Evolutionary conservation across 78 protist genomes (phyloP).

Genomic region (Dictyostelium capitatum): DNA sequence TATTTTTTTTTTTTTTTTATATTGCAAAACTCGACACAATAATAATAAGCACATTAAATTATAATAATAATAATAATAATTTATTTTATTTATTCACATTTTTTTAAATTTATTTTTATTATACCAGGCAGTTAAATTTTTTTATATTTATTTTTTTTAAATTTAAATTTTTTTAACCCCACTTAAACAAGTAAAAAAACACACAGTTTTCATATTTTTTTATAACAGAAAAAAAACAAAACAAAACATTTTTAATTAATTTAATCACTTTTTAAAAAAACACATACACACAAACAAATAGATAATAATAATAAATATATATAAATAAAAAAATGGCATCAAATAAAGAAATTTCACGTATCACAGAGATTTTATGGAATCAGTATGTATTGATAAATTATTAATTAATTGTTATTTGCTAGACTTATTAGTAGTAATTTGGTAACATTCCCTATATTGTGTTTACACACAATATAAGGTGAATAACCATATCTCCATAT

Average conservation of each 20-base stretch:
- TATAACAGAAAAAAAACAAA: not conserved
- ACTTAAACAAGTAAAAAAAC: not conserved
- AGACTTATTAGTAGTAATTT: constrained; percentile 24
- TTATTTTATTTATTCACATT: too few species aligned
- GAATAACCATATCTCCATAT: constrained; percentile 11
- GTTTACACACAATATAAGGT: too few species aligned
- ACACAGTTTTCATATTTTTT: too few species aligned
- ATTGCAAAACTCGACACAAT: too few species aligned
- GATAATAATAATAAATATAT: too few species aligned
- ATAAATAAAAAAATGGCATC: not conserved
- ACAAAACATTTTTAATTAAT: not conserved
- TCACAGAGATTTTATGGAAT: constrained; percentile 72
- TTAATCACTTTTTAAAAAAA: not conserved
- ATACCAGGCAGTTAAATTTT: not conserved
- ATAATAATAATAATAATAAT: too few species aligned
- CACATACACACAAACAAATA: not conserved
- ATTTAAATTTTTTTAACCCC: not conserved
- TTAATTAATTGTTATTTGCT: constrained; percentile 26
- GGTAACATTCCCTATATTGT: not conserved
- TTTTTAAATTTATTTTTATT: too few species aligned
- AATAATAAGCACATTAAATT: too few species aligned
- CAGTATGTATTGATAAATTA: constrained; percentile 7
- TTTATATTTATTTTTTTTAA: not conserved
- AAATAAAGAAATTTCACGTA: constrained; percentile 36
- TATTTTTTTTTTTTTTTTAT: too few species aligned